Conservation (phyloP, 192 early-diverging fungal genomes). For the Coemansia sp. region DNA sequence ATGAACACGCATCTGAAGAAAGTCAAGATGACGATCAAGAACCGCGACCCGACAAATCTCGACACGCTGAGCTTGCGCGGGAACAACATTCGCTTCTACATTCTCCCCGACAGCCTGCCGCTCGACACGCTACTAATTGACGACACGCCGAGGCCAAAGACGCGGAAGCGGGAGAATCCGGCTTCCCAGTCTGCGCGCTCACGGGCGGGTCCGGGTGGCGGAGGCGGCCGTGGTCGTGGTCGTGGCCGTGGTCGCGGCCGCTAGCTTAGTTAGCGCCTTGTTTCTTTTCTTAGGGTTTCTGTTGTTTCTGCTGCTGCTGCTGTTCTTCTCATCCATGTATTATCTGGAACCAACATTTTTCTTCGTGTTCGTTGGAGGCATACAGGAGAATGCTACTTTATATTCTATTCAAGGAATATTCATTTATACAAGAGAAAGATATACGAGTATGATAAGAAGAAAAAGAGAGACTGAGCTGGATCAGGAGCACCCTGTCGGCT, state of each 20-base stretch:
- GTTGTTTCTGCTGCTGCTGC: no score
- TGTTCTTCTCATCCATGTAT: no score
- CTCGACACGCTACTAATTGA: constrained; percentile 96
- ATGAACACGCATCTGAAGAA: constrained; percentile 99
- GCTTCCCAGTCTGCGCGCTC: constrained; percentile 12
- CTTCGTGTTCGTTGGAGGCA: background rate
- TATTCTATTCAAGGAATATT: constrained; percentile 5
- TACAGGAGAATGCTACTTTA: background rate
- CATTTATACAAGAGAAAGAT: background rate
- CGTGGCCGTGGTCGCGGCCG: constrained; percentile 60
- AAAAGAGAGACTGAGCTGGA: background rate
- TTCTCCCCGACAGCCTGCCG: constrained; percentile 92
- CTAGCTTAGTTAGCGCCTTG: background rate
- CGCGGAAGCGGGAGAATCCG: constrained; percentile 73
- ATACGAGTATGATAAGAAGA: background rate
- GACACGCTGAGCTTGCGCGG: constrained; percentile 95
- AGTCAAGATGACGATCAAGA: constrained; percentile 97
- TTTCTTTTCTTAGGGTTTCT: no score
- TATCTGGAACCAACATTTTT: background rate
- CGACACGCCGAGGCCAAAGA: constrained; percentile 90
- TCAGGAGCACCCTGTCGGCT: no score
- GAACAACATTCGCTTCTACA: constrained; percentile 93
- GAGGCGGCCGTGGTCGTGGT: constrained; percentile 68
- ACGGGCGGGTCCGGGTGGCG: constrained; percentile 16
- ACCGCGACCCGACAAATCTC: constrained; percentile 83